phyloP scores from a whole-genome alignment of 257 asterid genomes.

The Przewalskia tangutica region DNA sequence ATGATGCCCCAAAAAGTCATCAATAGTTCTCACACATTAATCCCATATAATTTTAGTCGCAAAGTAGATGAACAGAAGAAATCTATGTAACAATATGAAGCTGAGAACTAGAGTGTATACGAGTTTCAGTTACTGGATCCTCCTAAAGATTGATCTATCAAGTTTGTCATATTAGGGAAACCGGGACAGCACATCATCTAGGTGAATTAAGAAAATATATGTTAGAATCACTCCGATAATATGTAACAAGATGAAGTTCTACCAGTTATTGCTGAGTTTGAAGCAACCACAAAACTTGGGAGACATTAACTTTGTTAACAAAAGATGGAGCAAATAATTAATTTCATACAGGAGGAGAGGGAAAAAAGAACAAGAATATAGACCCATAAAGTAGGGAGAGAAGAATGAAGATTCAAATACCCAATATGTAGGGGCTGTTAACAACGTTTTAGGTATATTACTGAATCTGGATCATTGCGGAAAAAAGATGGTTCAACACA shows the following conservation, averaged over 20 bases:
- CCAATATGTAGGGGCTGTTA: conserved; percentile 5
- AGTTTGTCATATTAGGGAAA: background rate
- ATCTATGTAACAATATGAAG: background rate
- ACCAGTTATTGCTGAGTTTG: background rate
- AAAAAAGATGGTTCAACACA: conserved; percentile 1
- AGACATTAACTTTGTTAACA: background rate
- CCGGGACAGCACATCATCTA: background rate
- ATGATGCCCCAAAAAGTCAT: background rate
- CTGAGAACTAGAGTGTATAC: background rate
- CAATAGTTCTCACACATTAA: background rate
- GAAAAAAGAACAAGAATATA: background rate
- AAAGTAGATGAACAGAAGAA: background rate
- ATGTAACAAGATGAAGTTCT: background rate
- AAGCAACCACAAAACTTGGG: background rate
- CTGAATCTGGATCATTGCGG: conserved; percentile 8
- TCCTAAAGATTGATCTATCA: background rate
- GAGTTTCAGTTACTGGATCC: background rate
- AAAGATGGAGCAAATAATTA: background rate
- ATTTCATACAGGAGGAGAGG: background rate
- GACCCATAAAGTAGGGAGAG: background rate
- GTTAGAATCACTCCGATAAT: background rate
- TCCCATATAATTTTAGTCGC: background rate
- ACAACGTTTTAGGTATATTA: conserved; percentile 9
- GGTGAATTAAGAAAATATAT: background rate
- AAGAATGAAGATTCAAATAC: background rate